Evolutionary conservation across 2,329 filamentous ascomycete species (phyloP), one percentile per base, ranked within the genome.

Genomic region (Colletotrichum liriopes): DNA sequence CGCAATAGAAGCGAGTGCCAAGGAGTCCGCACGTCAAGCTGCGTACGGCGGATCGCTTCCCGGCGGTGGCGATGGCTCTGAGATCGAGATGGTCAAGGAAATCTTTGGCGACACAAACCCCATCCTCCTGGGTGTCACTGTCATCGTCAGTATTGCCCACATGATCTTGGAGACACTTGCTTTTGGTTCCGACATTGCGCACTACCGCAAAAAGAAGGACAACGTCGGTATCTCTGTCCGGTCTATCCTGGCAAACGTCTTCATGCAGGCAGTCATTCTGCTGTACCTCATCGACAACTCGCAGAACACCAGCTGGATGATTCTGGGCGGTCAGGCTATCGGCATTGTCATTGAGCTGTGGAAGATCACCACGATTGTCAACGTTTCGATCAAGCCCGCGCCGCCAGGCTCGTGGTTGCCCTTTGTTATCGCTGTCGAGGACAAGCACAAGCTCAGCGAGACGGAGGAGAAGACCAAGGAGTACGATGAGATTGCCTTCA

Each of bases 191-290:
- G 96, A 99, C 81, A 98, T 99, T 81, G 91, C 95, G 60, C 96
- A 99, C 84, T 99, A 96, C 91, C 94, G 95, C 80, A 98, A 98
- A 87, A 99, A 99, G 92, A 99, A 99, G 88, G 97, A 98, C 85
- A 96, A 98, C 71, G 93, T 99, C 37, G 96, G 96, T 74, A 97
- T 98, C 56, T 98, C 95, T 1, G 93, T 99, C 72, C 94, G 96
- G 69, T 97, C 96, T 41, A 99, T 99, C 79, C 87, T 99, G 69
- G 95, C 94, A 81, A 99, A 98, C 79, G 95, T 98, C 74, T 95
- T 98, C 82, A 99, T 99, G 96, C 96, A 99, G 83, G 83, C 89
- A 8, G 89, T 98, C 79, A 98, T 99, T 82, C 97, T 99, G 89
- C 88, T 99, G 56, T 99, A 99, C 83, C 89, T 99, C 39, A 86